Evolutionary conservation across 2,329 filamentous ascomycete genomes (phyloP).

Genomic region (Arthrobotrys pseudoclavata): DNA sequence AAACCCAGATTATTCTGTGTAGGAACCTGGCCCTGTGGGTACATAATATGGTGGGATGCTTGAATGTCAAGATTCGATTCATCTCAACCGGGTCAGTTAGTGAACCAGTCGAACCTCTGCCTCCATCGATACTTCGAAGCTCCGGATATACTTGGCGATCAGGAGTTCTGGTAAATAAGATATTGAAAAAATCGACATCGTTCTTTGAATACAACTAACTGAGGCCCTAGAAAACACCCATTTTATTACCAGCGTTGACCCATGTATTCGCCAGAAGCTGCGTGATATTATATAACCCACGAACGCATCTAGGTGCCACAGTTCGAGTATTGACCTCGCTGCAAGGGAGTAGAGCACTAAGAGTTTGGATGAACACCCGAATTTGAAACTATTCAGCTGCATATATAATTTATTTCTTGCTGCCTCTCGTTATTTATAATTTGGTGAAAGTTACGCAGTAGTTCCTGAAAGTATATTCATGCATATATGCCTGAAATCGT

Average conservation of each 20-base stretch:
- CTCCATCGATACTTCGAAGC: slow-evolving; percentile 66
- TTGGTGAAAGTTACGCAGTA: no score
- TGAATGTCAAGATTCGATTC: slow-evolving; percentile 70
- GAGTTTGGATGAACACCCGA: no score
- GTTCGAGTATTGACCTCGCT: slow-evolving; percentile 50
- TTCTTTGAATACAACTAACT: slow-evolving; percentile 67
- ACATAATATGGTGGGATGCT: slow-evolving; percentile 69
- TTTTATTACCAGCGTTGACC: slow-evolving; percentile 65
- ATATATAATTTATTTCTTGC: no score
- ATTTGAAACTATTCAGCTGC: no score
- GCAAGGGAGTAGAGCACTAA: background rate
- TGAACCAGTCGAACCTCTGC: slow-evolving; percentile 62
- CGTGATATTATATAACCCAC: slow-evolving; percentile 66
- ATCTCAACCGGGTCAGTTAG: slow-evolving; percentile 63
- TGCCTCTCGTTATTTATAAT: no score
- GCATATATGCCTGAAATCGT: background rate
- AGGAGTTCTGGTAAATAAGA: slow-evolving; percentile 65
- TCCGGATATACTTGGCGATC: slow-evolving; percentile 66
- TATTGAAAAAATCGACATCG: slow-evolving; percentile 67
- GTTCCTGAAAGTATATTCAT: background rate
- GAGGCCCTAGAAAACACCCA: slow-evolving; percentile 68
- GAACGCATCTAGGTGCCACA: slow-evolving; percentile 64
- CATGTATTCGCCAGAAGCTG: slow-evolving; percentile 63
- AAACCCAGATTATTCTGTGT: slow-evolving; percentile 68
- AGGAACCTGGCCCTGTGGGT: slow-evolving; percentile 70